Conservation (phyloP, 306 rosid genomes). For the Benincasa hispida region DNA sequence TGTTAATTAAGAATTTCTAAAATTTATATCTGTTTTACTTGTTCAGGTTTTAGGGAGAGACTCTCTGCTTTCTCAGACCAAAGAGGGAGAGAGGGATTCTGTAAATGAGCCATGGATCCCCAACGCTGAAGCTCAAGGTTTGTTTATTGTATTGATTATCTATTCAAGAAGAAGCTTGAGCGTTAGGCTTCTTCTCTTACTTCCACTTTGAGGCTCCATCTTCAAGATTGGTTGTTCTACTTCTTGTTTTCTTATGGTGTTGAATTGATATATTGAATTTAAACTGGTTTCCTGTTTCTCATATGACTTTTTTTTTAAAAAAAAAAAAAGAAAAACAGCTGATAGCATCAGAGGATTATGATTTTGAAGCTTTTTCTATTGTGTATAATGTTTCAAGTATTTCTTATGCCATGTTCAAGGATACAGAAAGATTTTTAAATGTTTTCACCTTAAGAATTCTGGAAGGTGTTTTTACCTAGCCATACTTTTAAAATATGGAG, state of each 20-base stretch:
- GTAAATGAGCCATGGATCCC: slow-evolving; percentile 24
- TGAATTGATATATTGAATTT: background rate
- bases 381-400: background rate
- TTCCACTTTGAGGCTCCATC: background rate
- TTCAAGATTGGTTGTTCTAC: background rate
- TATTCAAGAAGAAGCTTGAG: background rate
- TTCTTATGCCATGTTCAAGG: background rate
- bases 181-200: background rate
- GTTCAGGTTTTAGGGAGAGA: slow-evolving; percentile 56
- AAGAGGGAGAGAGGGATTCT: slow-evolving; percentile 19
- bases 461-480: background rate
- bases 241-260: background rate
- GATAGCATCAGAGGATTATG: background rate
- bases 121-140: slow-evolving; percentile 32
- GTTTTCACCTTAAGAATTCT: background rate
- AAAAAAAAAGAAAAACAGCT: background rate
- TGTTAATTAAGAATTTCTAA: background rate
- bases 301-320: background rate
- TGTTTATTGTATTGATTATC: background rate
- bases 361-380: background rate
- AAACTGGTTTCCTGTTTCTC: background rate
- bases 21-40: background rate
- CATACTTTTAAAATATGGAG: background rate
- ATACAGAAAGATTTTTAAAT: background rate
- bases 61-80: slow-evolving; percentile 32